A percentile compares a stretch with the other conserved stretches of the same genome.
Conservation (phyloP, 139 green algal species). For the Haematococcus lacustris region DNA sequence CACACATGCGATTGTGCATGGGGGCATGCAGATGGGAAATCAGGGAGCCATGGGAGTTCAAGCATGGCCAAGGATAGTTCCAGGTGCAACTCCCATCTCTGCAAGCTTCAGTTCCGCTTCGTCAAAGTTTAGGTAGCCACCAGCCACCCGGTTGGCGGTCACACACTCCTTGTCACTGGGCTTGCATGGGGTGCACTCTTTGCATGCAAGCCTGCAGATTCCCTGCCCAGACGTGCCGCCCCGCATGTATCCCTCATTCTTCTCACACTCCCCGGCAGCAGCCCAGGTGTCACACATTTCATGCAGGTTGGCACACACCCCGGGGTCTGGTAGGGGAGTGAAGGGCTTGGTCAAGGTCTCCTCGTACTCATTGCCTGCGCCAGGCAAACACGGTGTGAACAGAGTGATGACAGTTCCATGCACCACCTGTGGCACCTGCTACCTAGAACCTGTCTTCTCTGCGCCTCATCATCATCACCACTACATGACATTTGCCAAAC, state of each 20-base stretch:
- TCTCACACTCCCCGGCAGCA: slow-evolving; percentile 7
- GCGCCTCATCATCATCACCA: neutral
- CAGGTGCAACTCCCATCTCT: slow-evolving; percentile 2
- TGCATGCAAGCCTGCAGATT: slow-evolving; percentile 12
- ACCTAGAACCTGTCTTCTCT: neutral
- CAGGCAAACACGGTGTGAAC: neutral
- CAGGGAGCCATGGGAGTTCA: too few relatives aligned
- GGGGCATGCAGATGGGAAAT: too few relatives aligned
- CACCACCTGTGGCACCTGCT: neutral
- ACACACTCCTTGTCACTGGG: slow-evolving; percentile 6
- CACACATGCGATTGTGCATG: neutral
- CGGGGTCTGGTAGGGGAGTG: slow-evolving; percentile 5
- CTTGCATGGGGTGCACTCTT: slow-evolving; percentile 5
- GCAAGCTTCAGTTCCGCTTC: slow-evolving; percentile 6
- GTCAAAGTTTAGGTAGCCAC: slow-evolving; percentile 16
- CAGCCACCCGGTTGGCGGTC: slow-evolving; percentile 5
- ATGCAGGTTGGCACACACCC: slow-evolving; percentile 6
- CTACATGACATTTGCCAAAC: neutral
- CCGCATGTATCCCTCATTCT: slow-evolving; percentile 17
- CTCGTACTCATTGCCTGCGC: slow-evolving; percentile 11
- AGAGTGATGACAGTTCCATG: neutral
- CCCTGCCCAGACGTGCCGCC: slow-evolving; percentile 7
- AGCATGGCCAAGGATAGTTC: too few relatives aligned
- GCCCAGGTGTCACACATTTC: slow-evolving; percentile 7
- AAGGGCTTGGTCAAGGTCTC: neutral